Base-by-base conservation (phyloP, 768 basidiomycete genomes). In the Pleurotus salmoneostramineus region DNA sequence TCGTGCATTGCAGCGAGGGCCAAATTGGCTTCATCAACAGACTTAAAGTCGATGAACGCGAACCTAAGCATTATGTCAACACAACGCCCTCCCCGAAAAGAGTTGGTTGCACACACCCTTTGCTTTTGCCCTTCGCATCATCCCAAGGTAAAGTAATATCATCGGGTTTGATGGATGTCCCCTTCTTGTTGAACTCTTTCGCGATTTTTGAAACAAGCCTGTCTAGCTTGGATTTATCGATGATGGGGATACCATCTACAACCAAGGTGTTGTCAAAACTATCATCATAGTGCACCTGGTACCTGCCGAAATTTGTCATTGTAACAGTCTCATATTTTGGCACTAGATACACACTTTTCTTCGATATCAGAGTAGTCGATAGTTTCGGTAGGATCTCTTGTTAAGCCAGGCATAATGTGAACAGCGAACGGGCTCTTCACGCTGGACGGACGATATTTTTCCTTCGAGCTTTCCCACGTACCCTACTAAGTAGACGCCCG, bases 291-390 rank as follows among this genome's bases (percentile, higher is more conserved):
- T 91, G 77, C 64, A 95, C 87, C 62, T 87, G 81, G 75, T 94
- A 96, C 78, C 95, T 97, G 69, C 6, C 50, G 47, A 57, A 27
- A 44, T 48, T 58, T 43, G 33, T 55, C 31, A 57, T 32, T 42
- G 43, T 10, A 42, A 45, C 56, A 11, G 60, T 48, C 35, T 17
- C 8, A 33, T 51, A 58, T 56, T 50, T 50, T 42, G 15, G 21
- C 6, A 37, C 47, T 27, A 6, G 10, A 15, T 11, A 70, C 82
- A 57, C 62, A 94, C 93, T 91, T 92, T 72, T 79, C 83, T 69
- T 95, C 93, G 62, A 96, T 93, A 69, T 95, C 93, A 47, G 87
- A 83, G 69, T 87, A 95, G 71, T 95, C 93, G 65, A 93, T 91
- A 56, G 82, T 84, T 49, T 89, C 85, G 60, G 83, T 82, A 63